Percentiles rank a stretch among this genome's conserved stretches.
Evolutionary conservation across 2,329 filamentous ascomycete species (phyloP).

Genomic region (Myriangium duriaei): DNA sequence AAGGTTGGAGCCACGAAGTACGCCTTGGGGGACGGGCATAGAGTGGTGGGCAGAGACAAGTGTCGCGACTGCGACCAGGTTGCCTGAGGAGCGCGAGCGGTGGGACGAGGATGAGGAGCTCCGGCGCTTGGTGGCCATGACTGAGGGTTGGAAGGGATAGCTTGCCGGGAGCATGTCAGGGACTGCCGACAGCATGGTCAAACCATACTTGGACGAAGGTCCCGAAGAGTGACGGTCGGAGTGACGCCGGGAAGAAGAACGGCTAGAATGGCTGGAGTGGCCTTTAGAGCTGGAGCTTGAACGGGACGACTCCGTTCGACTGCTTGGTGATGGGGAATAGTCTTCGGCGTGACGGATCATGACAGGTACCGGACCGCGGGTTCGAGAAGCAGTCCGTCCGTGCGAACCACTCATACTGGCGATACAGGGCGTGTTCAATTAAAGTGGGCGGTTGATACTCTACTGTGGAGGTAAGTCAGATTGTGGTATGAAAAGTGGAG

Average conservation of each 20-base stretch:
- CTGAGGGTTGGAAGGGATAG: constrained; percentile 7
- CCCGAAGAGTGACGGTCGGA: constrained; percentile 1
- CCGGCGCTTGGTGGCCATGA: constrained; percentile 1
- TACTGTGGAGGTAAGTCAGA: too few species aligned
- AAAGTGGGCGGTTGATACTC: too few species aligned
- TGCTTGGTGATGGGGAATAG: too few species aligned
- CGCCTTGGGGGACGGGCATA: background rate
- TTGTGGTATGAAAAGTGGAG: too few species aligned
- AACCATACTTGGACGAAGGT: constrained; percentile 4
- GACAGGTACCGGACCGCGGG: too few species aligned
- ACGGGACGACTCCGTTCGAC: too few species aligned
- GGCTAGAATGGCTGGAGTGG: background rate
- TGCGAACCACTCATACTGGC: too few species aligned
- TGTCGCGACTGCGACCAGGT: constrained; percentile 1
- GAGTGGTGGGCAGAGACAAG: constrained; percentile 1
- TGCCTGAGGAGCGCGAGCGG: constrained; percentile 1
- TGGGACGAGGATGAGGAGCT: constrained; percentile 2
- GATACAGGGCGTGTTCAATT: too few species aligned
- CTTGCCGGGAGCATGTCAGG: background rate
- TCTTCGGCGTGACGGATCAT: too few species aligned
- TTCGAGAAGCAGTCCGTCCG: too few species aligned
- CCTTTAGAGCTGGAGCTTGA: too few species aligned
- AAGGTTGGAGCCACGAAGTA: constrained; percentile 1
- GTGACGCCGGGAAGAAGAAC: background rate
- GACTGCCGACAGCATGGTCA: constrained; percentile 2